phyloP scores from a whole-genome alignment of 345 rosid genomes.

The Citrus unshiu region DNA sequence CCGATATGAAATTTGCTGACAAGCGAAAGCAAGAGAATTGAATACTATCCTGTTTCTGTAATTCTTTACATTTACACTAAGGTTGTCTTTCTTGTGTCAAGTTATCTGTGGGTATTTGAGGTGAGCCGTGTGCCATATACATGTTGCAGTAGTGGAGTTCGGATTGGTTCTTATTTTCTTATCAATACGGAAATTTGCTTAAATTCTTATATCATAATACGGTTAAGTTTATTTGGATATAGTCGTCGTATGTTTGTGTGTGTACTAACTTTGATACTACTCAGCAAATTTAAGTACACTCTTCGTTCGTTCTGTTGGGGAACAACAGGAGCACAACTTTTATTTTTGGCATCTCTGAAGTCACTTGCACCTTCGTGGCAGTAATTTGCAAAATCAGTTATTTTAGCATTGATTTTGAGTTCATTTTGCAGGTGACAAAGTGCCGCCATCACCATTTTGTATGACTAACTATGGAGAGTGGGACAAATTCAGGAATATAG shows the following conservation, averaged over 20 bases:
- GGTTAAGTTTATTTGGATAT: not conserved
- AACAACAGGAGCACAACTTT: not conserved
- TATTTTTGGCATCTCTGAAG: not conserved
- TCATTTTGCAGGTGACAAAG: constrained; percentile 67
- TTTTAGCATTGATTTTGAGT: constrained; percentile 13
- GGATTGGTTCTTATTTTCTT: not conserved
- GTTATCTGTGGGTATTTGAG: not conserved
- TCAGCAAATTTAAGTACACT: not conserved
- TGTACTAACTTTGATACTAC: not conserved
- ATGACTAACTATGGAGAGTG: constrained; percentile 72
- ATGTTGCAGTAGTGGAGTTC: not conserved
- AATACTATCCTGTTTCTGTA: not conserved
- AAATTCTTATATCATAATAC: not conserved
- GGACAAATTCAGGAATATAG: constrained; percentile 91
- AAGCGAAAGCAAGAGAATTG: not conserved
- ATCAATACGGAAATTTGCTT: not conserved
- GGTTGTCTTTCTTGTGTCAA: not conserved
- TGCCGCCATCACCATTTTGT: constrained; percentile 78
- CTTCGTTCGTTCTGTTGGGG: not conserved
- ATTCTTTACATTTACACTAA: not conserved
- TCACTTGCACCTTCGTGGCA: not conserved
- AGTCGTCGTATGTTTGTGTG: not conserved
- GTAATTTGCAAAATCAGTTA: not conserved
- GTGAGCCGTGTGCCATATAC: not conserved
- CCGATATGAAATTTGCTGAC: not conserved